Evolutionary conservation across 202 grass and related monocot genomes (phyloP), one percentile per base, ranked within the genome.

Genomic region (Setaria viridis): DNA sequence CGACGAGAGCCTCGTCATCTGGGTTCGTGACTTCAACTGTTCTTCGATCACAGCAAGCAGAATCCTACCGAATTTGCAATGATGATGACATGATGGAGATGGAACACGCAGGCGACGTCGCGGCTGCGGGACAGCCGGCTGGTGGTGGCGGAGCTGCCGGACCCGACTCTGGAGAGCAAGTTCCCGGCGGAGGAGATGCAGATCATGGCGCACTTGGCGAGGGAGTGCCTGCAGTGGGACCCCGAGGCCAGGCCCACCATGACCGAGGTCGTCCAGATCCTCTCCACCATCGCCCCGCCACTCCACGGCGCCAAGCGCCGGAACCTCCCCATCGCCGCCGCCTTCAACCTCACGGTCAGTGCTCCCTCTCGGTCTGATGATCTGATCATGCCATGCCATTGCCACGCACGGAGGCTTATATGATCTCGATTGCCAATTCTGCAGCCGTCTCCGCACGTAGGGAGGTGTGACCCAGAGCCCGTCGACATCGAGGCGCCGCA

Each of bases 201-300:
- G 80, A 92, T 99, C 82, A 92, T 99, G 91, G 90, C 93, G 25
- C 96, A 95, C 84, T 80, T 99, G 12, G 96, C 93, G 2, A 82
- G 90, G 80, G 96, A 99, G 91, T 99, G 96, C 70, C 80, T 99
- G 79, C 93, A 96, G 75, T 99, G 91, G 96, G 96, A 99, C 68
- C 96, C 96, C 11, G 96, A 99, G 64, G 89, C 88, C 3, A 87
- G 96, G 65, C 96, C 96, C 10, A 94, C 90, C 50, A 99, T 99
- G 96, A 90, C 84, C 11, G 96, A 99, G 88, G 88, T 93, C 48
- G 96, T 99, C 51, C 96, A 96, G 34, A 99, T 99, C 69, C 96
- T 99, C 66, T 88, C 92, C 32, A 94, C 91, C 75, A 96, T 99
- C 62, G 84, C 92, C 16, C 90, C 96, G 0, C 13, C 9, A 54